These are phyloP conservation scores for Lasiodiplodia gonubiensis DNA, from an alignment of 2,329 filamentous ascomycete genomes.

Conservation along the genomic window DNA sequence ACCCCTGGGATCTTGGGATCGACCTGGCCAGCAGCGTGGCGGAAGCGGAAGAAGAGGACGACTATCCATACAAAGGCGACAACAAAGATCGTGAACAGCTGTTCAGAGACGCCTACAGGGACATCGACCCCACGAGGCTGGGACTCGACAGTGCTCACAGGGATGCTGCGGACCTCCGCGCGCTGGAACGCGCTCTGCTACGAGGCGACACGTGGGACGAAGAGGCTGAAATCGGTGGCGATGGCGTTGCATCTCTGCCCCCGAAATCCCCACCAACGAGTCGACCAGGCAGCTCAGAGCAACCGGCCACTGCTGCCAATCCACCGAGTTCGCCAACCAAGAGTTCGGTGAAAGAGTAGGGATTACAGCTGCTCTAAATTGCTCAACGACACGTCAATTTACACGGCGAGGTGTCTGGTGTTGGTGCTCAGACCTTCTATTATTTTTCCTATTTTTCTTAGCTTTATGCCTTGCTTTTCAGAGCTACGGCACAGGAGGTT, in stretches of 20 bases:
- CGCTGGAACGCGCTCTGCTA: constrained; percentile 1
- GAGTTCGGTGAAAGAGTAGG: background rate
- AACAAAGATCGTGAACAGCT: background rate
- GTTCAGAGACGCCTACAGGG: constrained; percentile 2
- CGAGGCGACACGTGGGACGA: background rate
- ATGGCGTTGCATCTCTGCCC: background rate
- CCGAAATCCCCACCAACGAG: background rate
- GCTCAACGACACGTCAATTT: background rate
- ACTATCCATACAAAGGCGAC: background rate
- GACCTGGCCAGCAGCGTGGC: constrained; percentile 5
- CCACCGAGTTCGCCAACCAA: background rate
- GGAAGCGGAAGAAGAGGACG: constrained; percentile 1
- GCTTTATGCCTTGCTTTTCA: background rate
- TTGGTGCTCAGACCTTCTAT: background rate
- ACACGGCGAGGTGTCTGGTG: background rate
- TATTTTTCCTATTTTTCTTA: background rate
- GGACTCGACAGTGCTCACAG: constrained; percentile 6
- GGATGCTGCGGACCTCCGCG: background rate
- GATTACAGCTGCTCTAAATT: background rate
- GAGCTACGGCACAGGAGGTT: background rate
- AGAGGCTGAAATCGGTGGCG: constrained; percentile 5
- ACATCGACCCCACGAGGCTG: constrained; percentile 4
- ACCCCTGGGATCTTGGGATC: constrained; percentile 23
- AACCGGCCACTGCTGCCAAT: background rate
- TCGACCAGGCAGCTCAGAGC: background rate